phyloP scores from a whole-genome alignment of 106 monocot genomes.

The Dioscorea alata region DNA sequence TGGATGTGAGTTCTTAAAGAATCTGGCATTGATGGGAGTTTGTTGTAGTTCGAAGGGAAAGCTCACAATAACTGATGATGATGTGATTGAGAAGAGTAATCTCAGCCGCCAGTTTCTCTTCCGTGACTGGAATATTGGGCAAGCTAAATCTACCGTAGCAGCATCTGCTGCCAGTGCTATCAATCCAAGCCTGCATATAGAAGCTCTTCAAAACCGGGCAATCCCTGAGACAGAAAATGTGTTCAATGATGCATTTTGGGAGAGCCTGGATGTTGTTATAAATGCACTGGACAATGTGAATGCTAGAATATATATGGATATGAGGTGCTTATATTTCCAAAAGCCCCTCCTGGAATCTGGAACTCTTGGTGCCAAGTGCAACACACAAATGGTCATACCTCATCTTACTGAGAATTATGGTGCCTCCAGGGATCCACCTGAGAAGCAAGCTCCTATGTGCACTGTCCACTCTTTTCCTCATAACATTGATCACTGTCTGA shows the following conservation, averaged over 20 bases:
- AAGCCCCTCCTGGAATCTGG: conserved; percentile 95
- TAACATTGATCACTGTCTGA: conserved; percentile 91
- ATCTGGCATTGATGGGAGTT: conserved; percentile 94
- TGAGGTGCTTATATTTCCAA: conserved; percentile 77
- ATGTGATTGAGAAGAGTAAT: conserved; percentile 97
- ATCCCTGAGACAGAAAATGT: conserved; percentile 82
- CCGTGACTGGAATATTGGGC: conserved; percentile 94
- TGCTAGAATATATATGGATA: conserved; percentile 88
- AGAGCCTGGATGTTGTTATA: conserved; percentile 60
- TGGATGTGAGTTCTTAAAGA: conserved; percentile 98
- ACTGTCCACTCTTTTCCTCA: conserved; percentile 96
- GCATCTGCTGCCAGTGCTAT: conserved; percentile 61
- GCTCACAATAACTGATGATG: conserved; percentile 85
- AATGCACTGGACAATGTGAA: conserved; percentile 94
- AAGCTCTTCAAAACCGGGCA: conserved; percentile 90
- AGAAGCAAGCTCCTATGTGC: conserved; percentile 94
- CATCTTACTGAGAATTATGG: conserved; percentile 96
- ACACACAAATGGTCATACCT: conserved; percentile 95
- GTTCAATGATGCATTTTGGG: conserved; percentile 92
- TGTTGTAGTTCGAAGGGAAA: conserved; percentile 72
- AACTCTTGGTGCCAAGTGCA: conserved; percentile 83
- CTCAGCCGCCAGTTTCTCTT: conserved; percentile 94
- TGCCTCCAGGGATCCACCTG: conserved; percentile 83
- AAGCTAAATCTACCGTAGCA: conserved; percentile 88
- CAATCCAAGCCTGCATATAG: conserved; percentile 63